Evolutionary conservation across 371 early-diverging fungal species (phyloP).

Genomic region (Vairimorpha necatrix): DNA sequence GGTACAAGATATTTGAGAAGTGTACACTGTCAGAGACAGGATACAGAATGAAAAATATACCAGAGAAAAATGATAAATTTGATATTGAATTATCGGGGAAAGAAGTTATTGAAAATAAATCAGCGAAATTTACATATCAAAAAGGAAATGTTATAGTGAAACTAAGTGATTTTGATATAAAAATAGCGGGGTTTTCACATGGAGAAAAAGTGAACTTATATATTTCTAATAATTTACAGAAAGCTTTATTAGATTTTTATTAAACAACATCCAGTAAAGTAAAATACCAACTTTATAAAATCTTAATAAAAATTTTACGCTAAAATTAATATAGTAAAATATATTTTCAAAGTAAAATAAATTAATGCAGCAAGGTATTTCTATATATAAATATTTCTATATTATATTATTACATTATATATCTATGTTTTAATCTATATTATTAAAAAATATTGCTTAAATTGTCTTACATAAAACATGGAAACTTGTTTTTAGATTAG

Average conservation of each 20-base stretch:
- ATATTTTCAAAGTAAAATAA: too few relatives aligned
- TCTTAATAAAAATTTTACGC: too few relatives aligned
- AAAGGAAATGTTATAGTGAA: neutral
- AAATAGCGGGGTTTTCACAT: neutral
- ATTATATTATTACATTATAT: too few relatives aligned
- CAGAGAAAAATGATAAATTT: neutral
- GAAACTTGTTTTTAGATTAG: too few relatives aligned
- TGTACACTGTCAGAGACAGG: conserved; percentile 5
- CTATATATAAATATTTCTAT: too few relatives aligned
- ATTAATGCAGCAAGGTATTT: too few relatives aligned
- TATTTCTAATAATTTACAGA: conserved; percentile 12
- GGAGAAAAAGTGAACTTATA: neutral
- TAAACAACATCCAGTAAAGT: neutral
- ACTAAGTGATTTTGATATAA: neutral
- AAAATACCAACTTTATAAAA: too few relatives aligned
- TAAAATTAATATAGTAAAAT: too few relatives aligned
- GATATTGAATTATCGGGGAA: neutral
- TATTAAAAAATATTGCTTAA: too few relatives aligned
- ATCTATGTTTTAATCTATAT: too few relatives aligned
- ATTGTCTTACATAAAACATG: too few relatives aligned
- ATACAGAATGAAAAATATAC: conserved; percentile 37
- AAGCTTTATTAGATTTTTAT: conserved; percentile 10
- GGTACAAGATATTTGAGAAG: conserved; percentile 26
- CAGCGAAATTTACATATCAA: neutral
- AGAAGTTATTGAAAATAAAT: neutral